These are phyloP conservation scores for Sphaerosporella brunnea DNA, from an alignment of 495 filamentous ascomycete species.

Conservation along the genomic window DNA sequence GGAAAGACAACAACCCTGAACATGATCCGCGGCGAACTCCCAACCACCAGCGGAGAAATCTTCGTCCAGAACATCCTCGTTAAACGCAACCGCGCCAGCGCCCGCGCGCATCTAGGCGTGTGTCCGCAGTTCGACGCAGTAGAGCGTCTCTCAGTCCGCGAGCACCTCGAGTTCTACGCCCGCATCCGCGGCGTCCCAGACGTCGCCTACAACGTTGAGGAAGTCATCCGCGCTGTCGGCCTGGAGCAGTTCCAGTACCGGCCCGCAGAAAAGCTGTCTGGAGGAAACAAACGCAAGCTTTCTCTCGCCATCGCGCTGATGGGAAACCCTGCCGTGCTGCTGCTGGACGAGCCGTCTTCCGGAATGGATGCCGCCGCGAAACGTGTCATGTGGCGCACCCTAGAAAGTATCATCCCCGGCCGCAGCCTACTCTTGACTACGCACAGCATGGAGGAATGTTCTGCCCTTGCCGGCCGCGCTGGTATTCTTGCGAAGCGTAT, in stretches of 20 bases:
- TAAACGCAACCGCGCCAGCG: conserved; percentile 42
- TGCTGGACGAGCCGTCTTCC: conserved; percentile 52
- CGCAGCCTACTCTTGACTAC: conserved; percentile 55
- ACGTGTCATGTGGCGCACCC: conserved; percentile 53
- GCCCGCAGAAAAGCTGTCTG: conserved; percentile 48
- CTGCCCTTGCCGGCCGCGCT: conserved; percentile 49
- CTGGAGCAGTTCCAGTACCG: conserved; percentile 39
- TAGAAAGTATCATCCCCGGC: conserved; percentile 39
- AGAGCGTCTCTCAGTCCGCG: conserved; percentile 51
- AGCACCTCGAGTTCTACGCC: conserved; percentile 61
- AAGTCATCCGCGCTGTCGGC: conserved; percentile 42
- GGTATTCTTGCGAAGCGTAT: conserved; percentile 56
- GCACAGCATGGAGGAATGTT: conserved; percentile 66
- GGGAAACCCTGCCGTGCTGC: conserved; percentile 53
- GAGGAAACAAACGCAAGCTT: conserved; percentile 59
- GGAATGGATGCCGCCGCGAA: conserved; percentile 60
- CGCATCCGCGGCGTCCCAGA: conserved; percentile 47
- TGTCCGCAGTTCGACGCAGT: conserved; percentile 52
- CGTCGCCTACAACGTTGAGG: conserved; percentile 42
- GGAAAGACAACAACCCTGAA: conserved; percentile 76
- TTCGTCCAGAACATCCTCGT: conserved; percentile 58
- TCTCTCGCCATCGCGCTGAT: conserved; percentile 59
- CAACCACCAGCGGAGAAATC: conserved; percentile 48
- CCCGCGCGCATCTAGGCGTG: conserved; percentile 57
- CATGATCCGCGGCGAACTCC: conserved; percentile 67